Percentiles rank a stretch among this genome's conserved stretches.
phyloP scores from a whole-genome alignment of 805 yeast genomes.

The Sugiyamaella boreocaroliniensis region DNA sequence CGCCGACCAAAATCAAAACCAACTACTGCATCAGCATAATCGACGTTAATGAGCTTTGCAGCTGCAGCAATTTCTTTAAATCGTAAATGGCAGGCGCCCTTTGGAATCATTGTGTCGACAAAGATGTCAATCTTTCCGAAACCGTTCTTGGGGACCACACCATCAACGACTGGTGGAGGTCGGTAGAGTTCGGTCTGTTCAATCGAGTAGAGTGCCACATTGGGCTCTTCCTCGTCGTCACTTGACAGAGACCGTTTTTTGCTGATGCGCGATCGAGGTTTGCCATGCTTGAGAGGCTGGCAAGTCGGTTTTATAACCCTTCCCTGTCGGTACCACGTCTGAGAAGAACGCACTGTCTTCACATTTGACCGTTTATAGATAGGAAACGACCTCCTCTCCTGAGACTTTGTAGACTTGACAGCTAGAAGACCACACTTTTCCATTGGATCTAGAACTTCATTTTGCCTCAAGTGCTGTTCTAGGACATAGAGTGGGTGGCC shows the following conservation, averaged over 20 bases:
- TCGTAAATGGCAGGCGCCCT: slow-evolving; percentile 55
- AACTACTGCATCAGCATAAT: slow-evolving; percentile 80
- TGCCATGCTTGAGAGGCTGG: slow-evolving; percentile 49
- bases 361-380: slow-evolving; percentile 64
- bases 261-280: slow-evolving; percentile 18
- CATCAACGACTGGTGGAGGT: slow-evolving; percentile 56
- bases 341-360: slow-evolving; percentile 57
- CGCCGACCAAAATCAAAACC: slow-evolving; percentile 67
- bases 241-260: slow-evolving; percentile 16
- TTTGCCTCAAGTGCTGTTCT: slow-evolving; percentile 63
- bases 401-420: slow-evolving; percentile 36
- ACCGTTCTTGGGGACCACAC: slow-evolving; percentile 59
- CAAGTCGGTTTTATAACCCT: slow-evolving; percentile 65
- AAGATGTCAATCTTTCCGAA: slow-evolving; percentile 74
- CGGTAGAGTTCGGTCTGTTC: slow-evolving; percentile 60
- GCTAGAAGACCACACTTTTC: slow-evolving; percentile 70
- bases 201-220: slow-evolving; percentile 64
- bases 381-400: slow-evolving; percentile 29
- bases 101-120: slow-evolving; percentile 66
- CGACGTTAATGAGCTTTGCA: slow-evolving; percentile 61
- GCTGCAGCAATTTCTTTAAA: slow-evolving; percentile 53
- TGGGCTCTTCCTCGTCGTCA: slow-evolving; percentile 54
- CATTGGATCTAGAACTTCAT: slow-evolving; percentile 65
- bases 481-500: slow-evolving; percentile 82
- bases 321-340: slow-evolving; percentile 83